Base-by-base conservation (phyloP, 2,329 filamentous ascomycete genomes). In the Penicillium sp. region DNA sequence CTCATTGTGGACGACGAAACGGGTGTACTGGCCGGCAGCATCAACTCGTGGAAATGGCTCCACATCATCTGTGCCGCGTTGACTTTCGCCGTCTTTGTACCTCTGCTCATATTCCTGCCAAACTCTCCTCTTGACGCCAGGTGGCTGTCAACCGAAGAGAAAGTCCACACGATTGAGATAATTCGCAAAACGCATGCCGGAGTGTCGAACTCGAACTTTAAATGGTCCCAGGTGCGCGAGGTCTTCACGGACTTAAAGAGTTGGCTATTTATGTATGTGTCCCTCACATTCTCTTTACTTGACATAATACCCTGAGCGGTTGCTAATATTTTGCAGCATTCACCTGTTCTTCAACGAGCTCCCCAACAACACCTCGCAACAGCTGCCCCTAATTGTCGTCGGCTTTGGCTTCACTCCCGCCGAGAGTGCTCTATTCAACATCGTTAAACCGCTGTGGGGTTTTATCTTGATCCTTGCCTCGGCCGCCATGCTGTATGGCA, bases 1-100 rank as follows among this genome's bases (percentile, higher is more conserved):
- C 48, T 59, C 15, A 59, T 42, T 5, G 25, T 37, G 7, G 39
- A 42, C 10, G 33, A 37, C 10, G 15, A 33, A 8, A 27, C 29
- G 8, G 34, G 34, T 3, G 15, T 25, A 13, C 18, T 42, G n/a
- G 29, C 35, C 10, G 39, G 39, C 5, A 37, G 33, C 23, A 37
- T 42, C 11, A 19, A 26, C 4, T 42, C 39, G n/a, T 42, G 39
- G 39, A 42, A 42, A 23, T 42, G 39, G 39, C 39, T 42, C 2
- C 39, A 42, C 17, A 42, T 42, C 14, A 31, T 38, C 16, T 42
- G 39, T n/a, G 28, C 39, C 3, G 28, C 33, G 4, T 19, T 42
- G 15, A 42, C 39, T 15, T 42, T 42, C 20, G 28, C 29, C 7
- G 32, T 42, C 9, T 42, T 42, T 29, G n/a, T 42, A 2, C 39